phyloP scores from a whole-genome alignment of 2,329 filamentous ascomycete species.

The Myriosclerotinia duriaeana region DNA sequence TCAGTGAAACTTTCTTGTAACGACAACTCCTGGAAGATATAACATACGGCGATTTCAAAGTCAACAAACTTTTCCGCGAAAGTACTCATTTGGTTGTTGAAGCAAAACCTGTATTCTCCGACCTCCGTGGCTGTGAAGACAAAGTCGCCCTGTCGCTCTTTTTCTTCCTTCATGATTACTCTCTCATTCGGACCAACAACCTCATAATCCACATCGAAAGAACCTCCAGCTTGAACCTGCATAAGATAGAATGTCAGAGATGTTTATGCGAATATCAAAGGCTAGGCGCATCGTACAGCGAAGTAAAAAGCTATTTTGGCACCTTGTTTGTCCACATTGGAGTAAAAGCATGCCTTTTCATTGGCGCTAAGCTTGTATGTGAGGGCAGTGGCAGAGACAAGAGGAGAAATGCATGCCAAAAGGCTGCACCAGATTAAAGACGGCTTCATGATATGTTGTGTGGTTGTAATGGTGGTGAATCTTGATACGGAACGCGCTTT shows the following conservation, averaged over 20 bases:
- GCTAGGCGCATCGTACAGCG: conserved; percentile 62
- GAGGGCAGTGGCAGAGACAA: conserved; percentile 81
- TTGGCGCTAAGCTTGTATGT: conserved; percentile 89
- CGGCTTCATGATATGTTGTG: conserved; percentile 59
- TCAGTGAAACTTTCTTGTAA: conserved; percentile 9
- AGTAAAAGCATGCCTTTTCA: conserved; percentile 96
- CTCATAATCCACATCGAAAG: conserved; percentile 93
- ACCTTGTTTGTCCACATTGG: conserved; percentile 71
- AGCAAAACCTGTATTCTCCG: conserved; percentile 96
- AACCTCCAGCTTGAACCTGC: conserved; percentile 95
- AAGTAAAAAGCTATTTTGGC: conserved; percentile 98
- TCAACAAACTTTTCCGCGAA: conserved; percentile 97
- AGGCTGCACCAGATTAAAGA: conserved; percentile 63
- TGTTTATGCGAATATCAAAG: neutral
- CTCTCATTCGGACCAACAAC: conserved; percentile 81
- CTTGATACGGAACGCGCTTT: conserved; percentile 10
- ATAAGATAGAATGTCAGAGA: conserved; percentile 7
- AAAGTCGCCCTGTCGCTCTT: conserved; percentile 94
- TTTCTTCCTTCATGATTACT: conserved; percentile 79
- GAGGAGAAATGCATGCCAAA: conserved; percentile 67
- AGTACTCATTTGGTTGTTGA: conserved; percentile 97
- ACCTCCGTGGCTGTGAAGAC: conserved; percentile 88
- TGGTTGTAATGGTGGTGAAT: conserved; percentile 8
- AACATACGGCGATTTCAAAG: conserved; percentile 87
- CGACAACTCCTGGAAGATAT: neutral